These are phyloP conservation scores for Chloris gayana DNA, from an alignment of 176 grass and related monocot genomes.

Conservation along the genomic window DNA sequence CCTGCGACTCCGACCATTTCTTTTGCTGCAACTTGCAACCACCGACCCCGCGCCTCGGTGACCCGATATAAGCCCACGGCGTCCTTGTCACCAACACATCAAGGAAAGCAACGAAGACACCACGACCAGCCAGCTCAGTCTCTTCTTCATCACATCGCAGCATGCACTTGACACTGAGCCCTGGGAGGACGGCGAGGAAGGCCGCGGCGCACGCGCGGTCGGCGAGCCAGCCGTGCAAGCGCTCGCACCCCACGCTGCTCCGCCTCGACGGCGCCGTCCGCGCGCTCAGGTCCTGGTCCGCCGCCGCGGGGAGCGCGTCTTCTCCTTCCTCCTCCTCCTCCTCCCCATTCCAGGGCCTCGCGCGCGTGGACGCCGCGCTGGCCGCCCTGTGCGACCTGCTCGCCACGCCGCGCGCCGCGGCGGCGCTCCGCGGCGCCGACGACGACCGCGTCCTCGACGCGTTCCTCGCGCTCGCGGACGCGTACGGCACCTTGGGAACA, in stretches of 20 bases:
- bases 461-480: slow-evolving; percentile 73
- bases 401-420: slow-evolving; percentile 44
- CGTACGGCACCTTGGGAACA: slow-evolving; percentile 54
- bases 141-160: not conserved
- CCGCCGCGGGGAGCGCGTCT: not conserved
- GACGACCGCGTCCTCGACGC: slow-evolving; percentile 41
- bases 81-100: not conserved
- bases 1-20: not conserved
- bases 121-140: not conserved
- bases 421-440: slow-evolving; percentile 21
- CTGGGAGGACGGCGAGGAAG: slow-evolving; percentile 18
- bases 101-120: not conserved
- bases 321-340: too few relatives aligned
- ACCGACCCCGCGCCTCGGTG: not conserved
- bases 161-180: slow-evolving; percentile 37
- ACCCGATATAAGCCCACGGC: slow-evolving; percentile 23
- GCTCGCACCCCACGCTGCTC: slow-evolving; percentile 35
- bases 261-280: slow-evolving; percentile 38
- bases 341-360: slow-evolving; percentile 20
- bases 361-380: slow-evolving; percentile 32
- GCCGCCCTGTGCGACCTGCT: slow-evolving; percentile 45
- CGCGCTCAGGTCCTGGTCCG: slow-evolving; percentile 42
- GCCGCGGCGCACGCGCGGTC: slow-evolving; percentile 28
- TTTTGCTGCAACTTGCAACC: slow-evolving; percentile 30
- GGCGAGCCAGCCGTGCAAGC: slow-evolving; percentile 47